Conservation (phyloP, 305 asterid genomes). For the Fraxinus dipetala region DNA sequence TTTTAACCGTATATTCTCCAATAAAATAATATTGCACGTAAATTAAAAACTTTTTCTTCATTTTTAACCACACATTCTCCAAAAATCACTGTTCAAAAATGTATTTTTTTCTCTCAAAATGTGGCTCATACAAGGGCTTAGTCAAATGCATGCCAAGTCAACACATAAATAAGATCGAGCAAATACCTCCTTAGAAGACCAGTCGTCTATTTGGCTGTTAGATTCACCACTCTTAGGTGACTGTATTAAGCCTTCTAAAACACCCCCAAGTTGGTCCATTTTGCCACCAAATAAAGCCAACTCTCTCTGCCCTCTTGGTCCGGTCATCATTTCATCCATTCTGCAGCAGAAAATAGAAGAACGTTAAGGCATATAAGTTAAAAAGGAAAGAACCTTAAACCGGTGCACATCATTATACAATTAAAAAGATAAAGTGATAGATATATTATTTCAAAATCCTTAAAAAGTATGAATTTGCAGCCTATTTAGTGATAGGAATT, state of each 20-base stretch:
- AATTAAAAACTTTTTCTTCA: not conserved
- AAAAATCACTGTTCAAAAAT: not conserved
- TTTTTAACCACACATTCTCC: not conserved
- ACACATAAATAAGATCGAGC: slow-evolving; percentile 16
- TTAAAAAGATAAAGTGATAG: not conserved
- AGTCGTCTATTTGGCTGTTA: slow-evolving; percentile 31
- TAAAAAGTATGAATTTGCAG: not conserved
- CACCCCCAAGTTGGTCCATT: slow-evolving; percentile 43
- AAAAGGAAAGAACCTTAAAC: not conserved
- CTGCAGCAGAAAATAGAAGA: slow-evolving; percentile 39
- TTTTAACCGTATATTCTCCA: too few species aligned
- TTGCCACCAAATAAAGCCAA: slow-evolving; percentile 55
- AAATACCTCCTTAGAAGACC: slow-evolving; percentile 65
- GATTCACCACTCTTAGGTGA: slow-evolving; percentile 43
- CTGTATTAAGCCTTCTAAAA: slow-evolving; percentile 37
- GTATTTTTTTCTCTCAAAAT: not conserved
- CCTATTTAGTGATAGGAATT: not conserved
- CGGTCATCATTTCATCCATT: slow-evolving; percentile 97
- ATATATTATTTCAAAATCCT: not conserved
- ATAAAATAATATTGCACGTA: too few species aligned
- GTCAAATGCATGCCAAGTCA: slow-evolving; percentile 14
- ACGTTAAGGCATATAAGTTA: not conserved
- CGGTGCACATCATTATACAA: not conserved
- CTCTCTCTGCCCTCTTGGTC: slow-evolving; percentile 66
- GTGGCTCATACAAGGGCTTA: not conserved